A percentile compares a stretch with the other conserved stretches of the same genome.
Evolutionary conservation across 176 grass and related monocot genomes (phyloP).

Genomic region (Ensete glaucum): DNA sequence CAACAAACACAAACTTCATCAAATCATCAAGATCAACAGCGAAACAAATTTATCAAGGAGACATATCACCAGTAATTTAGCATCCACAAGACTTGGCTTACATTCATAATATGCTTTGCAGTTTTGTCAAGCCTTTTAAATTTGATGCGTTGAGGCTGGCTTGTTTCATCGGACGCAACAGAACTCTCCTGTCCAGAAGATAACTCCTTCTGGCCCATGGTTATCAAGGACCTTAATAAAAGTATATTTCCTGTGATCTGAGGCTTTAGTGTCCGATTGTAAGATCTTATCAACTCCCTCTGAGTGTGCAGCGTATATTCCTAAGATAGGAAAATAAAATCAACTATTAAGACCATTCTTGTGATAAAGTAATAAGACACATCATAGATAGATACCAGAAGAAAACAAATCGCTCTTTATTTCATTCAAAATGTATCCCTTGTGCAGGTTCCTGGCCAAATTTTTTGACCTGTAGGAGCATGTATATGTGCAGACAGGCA

Average conservation of each 20-base stretch:
- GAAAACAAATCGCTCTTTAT: too few species aligned
- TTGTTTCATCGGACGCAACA: constrained; percentile 23
- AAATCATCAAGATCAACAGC: too few species aligned
- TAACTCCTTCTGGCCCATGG: constrained; percentile 25
- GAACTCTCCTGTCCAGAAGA: constrained; percentile 26
- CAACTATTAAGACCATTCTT: background rate
- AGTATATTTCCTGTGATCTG: constrained; percentile 11
- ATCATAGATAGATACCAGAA: too few species aligned
- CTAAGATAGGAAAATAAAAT: background rate
- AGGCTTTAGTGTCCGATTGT: constrained; percentile 8
- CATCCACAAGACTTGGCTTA: constrained; percentile 16
- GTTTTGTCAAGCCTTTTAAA: constrained; percentile 93
- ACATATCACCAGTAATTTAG: background rate
- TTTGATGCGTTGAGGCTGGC: constrained; percentile 47
- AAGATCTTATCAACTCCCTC: background rate
- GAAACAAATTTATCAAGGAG: too few species aligned
- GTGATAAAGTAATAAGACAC: too few species aligned
- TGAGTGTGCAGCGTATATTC: background rate
- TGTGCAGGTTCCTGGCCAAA: too few species aligned
- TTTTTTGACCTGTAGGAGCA: too few species aligned
- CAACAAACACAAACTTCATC: too few species aligned
- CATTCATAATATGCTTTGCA: constrained; percentile 86
- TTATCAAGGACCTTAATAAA: constrained; percentile 22
- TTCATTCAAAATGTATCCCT: too few species aligned
- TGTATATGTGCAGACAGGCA: too few species aligned